These are phyloP conservation scores for Yamadazyma akitaensis DNA, from an alignment of 805 yeast genomes.

Conservation along the genomic window DNA sequence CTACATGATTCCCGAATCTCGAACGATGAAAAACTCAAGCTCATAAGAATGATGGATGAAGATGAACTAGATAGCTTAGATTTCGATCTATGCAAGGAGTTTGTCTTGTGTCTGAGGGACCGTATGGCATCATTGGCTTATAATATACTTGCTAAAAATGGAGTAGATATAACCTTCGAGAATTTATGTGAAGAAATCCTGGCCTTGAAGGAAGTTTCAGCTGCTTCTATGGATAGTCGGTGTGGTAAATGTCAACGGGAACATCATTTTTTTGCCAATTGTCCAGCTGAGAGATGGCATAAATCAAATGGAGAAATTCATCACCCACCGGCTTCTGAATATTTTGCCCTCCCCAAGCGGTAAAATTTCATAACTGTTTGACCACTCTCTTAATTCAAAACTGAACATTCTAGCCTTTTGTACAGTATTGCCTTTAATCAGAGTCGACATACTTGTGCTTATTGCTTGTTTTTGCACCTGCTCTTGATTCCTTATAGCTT, in stretches of 20 bases:
- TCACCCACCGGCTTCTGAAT: background rate
- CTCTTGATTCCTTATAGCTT: no score
- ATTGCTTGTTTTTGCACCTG: no score
- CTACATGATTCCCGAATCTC: background rate
- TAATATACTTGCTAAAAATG: constrained; percentile 1
- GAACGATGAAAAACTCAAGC: background rate
- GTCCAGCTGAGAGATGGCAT: background rate
- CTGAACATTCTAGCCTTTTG: no score
- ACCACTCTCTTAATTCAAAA: background rate
- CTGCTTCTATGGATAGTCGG: constrained; percentile 1
- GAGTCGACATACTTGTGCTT: no score
- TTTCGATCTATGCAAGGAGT: constrained; percentile 2
- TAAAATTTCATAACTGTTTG: background rate
- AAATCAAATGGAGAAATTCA: background rate
- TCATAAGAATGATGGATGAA: background rate
- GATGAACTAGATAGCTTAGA: background rate
- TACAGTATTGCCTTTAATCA: no score
- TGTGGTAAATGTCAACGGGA: constrained; percentile 1
- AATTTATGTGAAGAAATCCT: background rate
- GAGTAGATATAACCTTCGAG: background rate
- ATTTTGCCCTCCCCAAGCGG: background rate
- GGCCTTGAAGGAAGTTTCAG: background rate
- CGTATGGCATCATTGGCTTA: background rate
- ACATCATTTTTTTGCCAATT: background rate
- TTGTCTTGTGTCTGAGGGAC: constrained; percentile 1